Percentiles rank a stretch among this genome's conserved stretches.
phyloP scores from a whole-genome alignment of 1,139 yeast species.

The Suhomyces atakaporum region DNA sequence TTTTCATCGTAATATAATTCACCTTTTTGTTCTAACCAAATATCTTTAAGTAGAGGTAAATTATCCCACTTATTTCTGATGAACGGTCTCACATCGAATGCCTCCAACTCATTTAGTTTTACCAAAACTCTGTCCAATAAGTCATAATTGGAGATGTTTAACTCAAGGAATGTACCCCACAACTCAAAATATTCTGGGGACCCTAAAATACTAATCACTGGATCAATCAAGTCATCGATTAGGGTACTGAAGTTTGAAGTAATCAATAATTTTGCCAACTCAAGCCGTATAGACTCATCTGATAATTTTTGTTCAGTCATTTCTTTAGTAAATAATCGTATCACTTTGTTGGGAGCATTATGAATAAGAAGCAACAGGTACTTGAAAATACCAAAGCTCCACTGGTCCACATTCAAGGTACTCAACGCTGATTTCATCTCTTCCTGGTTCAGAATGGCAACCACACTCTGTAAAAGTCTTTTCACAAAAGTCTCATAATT shows the following conservation, averaged over 20 bases:
- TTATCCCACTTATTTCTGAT: slow-evolving; percentile 18
- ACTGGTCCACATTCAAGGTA: slow-evolving; percentile 24
- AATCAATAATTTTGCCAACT: slow-evolving; percentile 24
- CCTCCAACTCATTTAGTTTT: slow-evolving; percentile 11
- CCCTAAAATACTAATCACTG: slow-evolving; percentile 7
- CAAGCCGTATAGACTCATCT: slow-evolving; percentile 19
- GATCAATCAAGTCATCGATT: slow-evolving; percentile 20
- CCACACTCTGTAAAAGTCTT: slow-evolving; percentile 37
- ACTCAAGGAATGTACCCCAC: slow-evolving; percentile 25
- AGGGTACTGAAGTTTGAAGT: slow-evolving; percentile 26
- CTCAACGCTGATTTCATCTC: slow-evolving; percentile 28
- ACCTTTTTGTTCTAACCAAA: slow-evolving; percentile 14
- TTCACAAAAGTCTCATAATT: slow-evolving; percentile 35
- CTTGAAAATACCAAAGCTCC: slow-evolving; percentile 35
- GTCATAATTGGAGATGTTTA: slow-evolving; percentile 11
- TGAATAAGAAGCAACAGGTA: slow-evolving; percentile 36
- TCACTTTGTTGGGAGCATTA: slow-evolving; percentile 35
- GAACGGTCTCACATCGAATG: slow-evolving; percentile 20
- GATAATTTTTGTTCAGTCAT: slow-evolving; percentile 22
- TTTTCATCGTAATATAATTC: slow-evolving; percentile 7
- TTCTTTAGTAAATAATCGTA: slow-evolving; percentile 27
- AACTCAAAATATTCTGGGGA: slow-evolving; percentile 18
- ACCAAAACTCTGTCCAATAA: slow-evolving; percentile 24
- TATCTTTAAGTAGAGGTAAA: slow-evolving; percentile 16
- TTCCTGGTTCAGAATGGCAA: slow-evolving; percentile 26